Evolutionary conservation across 257 asterid species (phyloP).

Genomic region (Phtheirospermum japonicum): DNA sequence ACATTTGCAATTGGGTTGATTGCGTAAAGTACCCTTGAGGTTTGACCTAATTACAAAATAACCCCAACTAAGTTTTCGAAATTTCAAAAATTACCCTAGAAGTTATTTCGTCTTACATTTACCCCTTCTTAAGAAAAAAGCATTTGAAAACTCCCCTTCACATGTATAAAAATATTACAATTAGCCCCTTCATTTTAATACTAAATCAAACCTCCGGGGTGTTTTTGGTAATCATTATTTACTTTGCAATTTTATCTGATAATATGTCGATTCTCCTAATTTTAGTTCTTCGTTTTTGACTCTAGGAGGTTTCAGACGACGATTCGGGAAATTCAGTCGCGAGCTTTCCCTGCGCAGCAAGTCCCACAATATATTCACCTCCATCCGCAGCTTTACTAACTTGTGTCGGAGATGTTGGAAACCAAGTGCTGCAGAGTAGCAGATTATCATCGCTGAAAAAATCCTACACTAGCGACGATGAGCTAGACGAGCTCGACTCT

Average conservation of each 20-base stretch:
- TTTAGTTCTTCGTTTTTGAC: background rate
- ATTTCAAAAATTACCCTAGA: no score
- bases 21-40: background rate
- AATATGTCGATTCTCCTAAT: no score
- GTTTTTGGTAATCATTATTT: no score
- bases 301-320: constrained; percentile 45
- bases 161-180: no score
- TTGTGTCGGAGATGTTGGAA: constrained; percentile 65
- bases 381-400: constrained; percentile 62
- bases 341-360: constrained; percentile 57
- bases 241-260: no score
- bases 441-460: constrained; percentile 62
- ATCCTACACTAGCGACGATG: constrained; percentile 83
- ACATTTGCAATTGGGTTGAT: background rate
- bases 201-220: no score
- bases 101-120: no score
- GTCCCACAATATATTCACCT: constrained; percentile 58
- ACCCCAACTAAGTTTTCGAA: no score
- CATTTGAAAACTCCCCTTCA: no score
- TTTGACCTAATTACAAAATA: background rate
- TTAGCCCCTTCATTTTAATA: no score
- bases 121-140: no score
- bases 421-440: constrained; percentile 48
- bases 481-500: constrained; percentile 83
- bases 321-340: constrained; percentile 40